phyloP scores from a whole-genome alignment of 371 early-diverging fungal species.

The Mucor velutinosus region DNA sequence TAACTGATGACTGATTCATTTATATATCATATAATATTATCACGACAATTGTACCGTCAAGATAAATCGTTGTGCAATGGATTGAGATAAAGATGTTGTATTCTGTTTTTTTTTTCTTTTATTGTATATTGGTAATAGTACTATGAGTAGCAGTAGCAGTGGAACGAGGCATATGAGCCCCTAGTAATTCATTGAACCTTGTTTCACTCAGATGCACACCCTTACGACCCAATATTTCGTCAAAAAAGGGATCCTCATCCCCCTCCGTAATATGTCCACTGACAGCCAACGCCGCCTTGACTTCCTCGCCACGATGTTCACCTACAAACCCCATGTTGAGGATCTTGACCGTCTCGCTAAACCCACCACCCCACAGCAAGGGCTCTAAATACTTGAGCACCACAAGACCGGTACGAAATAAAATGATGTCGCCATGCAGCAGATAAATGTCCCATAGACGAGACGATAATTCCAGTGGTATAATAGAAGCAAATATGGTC shows the following conservation, averaged over 20 bases:
- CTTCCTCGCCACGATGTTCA: constrained; percentile 37
- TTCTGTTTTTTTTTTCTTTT: too few species aligned
- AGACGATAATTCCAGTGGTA: constrained; percentile 49
- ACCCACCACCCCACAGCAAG: constrained; percentile 52
- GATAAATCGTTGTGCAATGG: too few species aligned
- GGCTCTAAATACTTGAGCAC: constrained; percentile 54
- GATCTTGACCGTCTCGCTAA: constrained; percentile 48
- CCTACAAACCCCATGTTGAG: constrained; percentile 42
- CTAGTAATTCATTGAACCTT: constrained; percentile 41
- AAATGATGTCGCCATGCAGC: constrained; percentile 49
- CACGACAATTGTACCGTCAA: too few species aligned
- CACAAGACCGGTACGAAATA: constrained; percentile 50
- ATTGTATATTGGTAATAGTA: too few species aligned
- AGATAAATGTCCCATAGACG: constrained; percentile 55
- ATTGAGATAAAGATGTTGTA: too few species aligned
- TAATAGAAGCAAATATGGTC: constrained; percentile 51
- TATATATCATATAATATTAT: too few species aligned
- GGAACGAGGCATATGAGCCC: constrained; percentile 28
- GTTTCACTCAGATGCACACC: constrained; percentile 39
- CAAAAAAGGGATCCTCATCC: constrained; percentile 52
- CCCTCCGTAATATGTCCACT: constrained; percentile 51
- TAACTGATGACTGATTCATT: too few species aligned
- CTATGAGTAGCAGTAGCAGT: too few species aligned
- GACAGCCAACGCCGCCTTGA: constrained; percentile 50
- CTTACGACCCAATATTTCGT: constrained; percentile 47